Percentiles rank a stretch among this genome's conserved stretches.
These are phyloP conservation scores for Scheffersomyces lignicola DNA, from an alignment of 1,139 yeast species.

Conservation along the genomic window DNA sequence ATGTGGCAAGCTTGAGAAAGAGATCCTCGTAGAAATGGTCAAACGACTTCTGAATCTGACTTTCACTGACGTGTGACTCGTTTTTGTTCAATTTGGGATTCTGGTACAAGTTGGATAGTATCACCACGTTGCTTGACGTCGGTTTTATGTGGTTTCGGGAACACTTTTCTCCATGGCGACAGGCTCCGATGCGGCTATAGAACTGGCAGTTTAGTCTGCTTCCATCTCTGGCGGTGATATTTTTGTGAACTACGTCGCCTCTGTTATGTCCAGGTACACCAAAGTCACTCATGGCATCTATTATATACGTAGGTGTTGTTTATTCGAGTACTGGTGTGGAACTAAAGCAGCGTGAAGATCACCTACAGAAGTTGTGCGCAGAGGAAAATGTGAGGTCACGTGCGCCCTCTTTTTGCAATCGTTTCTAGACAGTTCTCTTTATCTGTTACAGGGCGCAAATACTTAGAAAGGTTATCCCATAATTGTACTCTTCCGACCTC, in stretches of 20 bases:
- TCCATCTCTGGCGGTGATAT: conserved; percentile 3
- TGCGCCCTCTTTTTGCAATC: too few species aligned
- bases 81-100: conserved; percentile 54
- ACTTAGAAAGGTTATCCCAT: too few species aligned
- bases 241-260: neutral
- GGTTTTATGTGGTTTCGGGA: conserved; percentile 78
- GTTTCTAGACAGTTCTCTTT: too few species aligned
- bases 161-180: conserved; percentile 91
- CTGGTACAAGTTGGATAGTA: conserved; percentile 68
- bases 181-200: conserved; percentile 85
- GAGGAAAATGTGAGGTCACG: too few species aligned
- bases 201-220: conserved; percentile 43
- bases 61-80: conserved; percentile 28
- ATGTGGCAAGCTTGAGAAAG: conserved; percentile 63
- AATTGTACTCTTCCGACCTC: too few species aligned
- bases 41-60: conserved; percentile 53
- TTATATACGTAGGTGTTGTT: too few species aligned
- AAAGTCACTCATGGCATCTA: too few species aligned
- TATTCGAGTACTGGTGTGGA: too few species aligned
- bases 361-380: too few species aligned
- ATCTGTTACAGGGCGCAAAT: too few species aligned
- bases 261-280: neutral
- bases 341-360: too few species aligned
- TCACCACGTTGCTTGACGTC: conserved; percentile 61
- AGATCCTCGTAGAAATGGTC: conserved; percentile 74